Evolutionary conservation across 2,329 filamentous ascomycete species (phyloP).

Genomic region (Fusarium globosum): DNA sequence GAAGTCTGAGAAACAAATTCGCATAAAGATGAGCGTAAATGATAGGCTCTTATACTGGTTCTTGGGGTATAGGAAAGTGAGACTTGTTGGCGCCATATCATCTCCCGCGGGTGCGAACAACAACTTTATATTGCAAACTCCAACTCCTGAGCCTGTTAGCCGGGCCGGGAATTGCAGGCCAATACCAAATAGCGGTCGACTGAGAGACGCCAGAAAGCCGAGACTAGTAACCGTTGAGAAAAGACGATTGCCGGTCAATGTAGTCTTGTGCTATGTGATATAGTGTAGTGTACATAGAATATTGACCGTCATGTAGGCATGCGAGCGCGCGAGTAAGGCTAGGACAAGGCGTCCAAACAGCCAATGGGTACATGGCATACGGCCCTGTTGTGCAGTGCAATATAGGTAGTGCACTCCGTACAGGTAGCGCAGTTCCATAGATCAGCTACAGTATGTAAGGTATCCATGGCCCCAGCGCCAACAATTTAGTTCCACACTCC

Average conservation of each 20-base stretch:
- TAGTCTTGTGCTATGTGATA: background rate
- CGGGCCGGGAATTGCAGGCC: constrained; percentile 39
- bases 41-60: background rate
- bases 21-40: background rate
- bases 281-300: constrained; percentile 28
- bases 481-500: constrained; percentile 17
- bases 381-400: constrained; percentile 10
- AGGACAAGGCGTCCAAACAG: constrained; percentile 31
- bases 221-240: constrained; percentile 34
- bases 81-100: constrained; percentile 28
- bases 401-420: constrained; percentile 4
- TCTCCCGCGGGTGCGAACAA: constrained; percentile 19
- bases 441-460: constrained; percentile 2
- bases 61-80: constrained; percentile 31
- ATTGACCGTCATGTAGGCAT: constrained; percentile 16
- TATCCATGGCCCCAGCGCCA: constrained; percentile 3
- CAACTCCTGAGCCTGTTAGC: constrained; percentile 21
- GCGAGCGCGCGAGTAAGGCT: constrained; percentile 28
- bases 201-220: constrained; percentile 34
- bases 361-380: constrained; percentile 7
- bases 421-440: background rate
- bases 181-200: constrained; percentile 42
- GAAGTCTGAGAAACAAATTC: constrained; percentile 25
- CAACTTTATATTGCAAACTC: constrained; percentile 41
- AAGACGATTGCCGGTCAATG: constrained; percentile 26